These are phyloP conservation scores for Lenwebbia sp. DNA, from an alignment of 345 rosid genomes.

Conservation along the genomic window DNA sequence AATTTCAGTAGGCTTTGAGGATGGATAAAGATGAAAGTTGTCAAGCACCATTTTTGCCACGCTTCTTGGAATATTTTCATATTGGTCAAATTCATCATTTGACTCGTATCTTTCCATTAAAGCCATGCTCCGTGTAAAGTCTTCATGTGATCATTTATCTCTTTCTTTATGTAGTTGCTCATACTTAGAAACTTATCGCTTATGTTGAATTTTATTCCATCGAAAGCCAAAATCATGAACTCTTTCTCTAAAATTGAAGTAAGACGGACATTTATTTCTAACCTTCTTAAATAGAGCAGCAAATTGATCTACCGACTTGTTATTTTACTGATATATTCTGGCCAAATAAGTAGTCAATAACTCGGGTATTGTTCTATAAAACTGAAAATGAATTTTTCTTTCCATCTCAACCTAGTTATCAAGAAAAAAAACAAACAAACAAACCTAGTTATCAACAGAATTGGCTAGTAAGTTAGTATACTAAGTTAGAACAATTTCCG, in stretches of 20 bases:
- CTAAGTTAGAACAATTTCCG: background rate
- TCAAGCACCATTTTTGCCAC: background rate
- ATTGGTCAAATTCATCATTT: background rate
- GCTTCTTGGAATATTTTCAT: background rate
- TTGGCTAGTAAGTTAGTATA: too few species aligned
- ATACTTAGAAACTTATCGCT: background rate
- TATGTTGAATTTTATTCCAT: background rate
- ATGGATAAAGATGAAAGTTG: background rate
- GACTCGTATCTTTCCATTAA: background rate
- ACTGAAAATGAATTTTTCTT: background rate
- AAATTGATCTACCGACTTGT: background rate
- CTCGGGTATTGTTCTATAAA: too few species aligned
- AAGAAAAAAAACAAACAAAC: too few species aligned
- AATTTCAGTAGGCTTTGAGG: background rate
- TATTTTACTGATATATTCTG: too few species aligned
- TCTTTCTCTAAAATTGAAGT: background rate
- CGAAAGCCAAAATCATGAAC: background rate
- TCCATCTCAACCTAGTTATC: background rate
- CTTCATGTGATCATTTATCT: background rate
- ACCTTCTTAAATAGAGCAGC: background rate
- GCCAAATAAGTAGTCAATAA: too few species aligned
- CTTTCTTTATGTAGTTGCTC: background rate
- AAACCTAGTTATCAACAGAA: background rate
- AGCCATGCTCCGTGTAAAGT: background rate
- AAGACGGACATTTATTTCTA: background rate